A percentile compares a stretch with the other conserved stretches of the same genome.
Conservation (phyloP, 2,329 filamentous ascomycete genomes). For the Fusarium burgessii region DNA sequence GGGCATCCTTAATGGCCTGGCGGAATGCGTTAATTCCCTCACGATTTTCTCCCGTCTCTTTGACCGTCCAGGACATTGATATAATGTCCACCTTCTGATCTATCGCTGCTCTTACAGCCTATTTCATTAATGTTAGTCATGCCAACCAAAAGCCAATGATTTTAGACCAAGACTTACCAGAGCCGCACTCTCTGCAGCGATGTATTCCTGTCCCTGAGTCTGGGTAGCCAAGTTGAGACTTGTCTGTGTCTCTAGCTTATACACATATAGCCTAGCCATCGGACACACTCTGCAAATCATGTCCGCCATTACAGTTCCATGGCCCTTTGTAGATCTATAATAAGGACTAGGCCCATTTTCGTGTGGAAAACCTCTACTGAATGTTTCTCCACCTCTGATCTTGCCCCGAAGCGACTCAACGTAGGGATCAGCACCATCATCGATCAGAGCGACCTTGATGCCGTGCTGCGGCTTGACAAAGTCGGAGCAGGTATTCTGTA, state of each 20-base stretch:
- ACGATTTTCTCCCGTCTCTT: neutral
- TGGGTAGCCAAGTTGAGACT: neutral
- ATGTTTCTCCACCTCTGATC: neutral
- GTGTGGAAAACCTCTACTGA: neutral
- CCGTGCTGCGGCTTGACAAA: neutral
- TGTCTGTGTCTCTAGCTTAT: constrained; percentile 27
- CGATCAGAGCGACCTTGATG: neutral
- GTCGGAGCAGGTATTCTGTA: neutral
- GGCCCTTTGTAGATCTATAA: neutral
- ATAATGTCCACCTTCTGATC: constrained; percentile 25
- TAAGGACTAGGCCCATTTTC: neutral
- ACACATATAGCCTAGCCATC: neutral
- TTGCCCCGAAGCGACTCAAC: neutral
- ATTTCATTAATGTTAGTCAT: neutral
- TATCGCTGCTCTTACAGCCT: constrained; percentile 25
- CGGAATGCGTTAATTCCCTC: neutral
- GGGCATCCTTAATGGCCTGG: neutral
- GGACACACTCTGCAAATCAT: neutral
- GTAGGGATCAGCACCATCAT: neutral
- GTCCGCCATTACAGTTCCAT: neutral
- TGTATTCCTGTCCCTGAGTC: neutral
- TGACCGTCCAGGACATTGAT: constrained; percentile 32
- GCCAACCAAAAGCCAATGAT: neutral
- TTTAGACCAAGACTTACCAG: neutral
- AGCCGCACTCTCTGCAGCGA: constrained; percentile 16